Percentiles rank a stretch among this genome's conserved stretches.
Conservation (phyloP, 1,284 basidiomycete genomes). For the Ganoderma lucidum region DNA sequence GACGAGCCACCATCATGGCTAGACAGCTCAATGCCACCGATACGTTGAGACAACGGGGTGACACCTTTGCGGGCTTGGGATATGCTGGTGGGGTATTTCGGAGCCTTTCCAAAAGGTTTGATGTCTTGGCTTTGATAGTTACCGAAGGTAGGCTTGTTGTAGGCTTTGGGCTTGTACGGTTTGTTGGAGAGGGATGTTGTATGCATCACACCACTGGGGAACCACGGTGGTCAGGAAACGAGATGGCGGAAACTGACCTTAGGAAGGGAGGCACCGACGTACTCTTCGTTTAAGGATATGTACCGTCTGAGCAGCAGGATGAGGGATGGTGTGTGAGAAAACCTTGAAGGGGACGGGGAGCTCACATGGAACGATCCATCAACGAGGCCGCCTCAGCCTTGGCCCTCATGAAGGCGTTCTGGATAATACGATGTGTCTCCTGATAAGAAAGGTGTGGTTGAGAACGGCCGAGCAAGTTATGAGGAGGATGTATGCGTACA, state of each 20-base stretch:
- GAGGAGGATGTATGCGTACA: conserved; percentile 16
- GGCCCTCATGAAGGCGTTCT: conserved; percentile 27
- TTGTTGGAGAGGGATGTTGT: conserved; percentile 31
- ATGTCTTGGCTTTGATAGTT: conserved; percentile 13
- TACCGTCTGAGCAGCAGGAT: conserved; percentile 23
- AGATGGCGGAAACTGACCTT: conserved; percentile 30
- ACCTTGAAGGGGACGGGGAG: background rate
- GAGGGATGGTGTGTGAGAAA: background rate
- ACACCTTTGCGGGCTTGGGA: conserved; percentile 27
- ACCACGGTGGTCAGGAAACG: conserved; percentile 11
- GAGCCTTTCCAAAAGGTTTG: conserved; percentile 31
- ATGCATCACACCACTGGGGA: conserved; percentile 29
- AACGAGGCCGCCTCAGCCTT: conserved; percentile 25
- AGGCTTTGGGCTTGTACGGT: conserved; percentile 29
- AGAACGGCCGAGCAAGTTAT: background rate
- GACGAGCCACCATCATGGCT: conserved; percentile 18
- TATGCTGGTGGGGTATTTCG: conserved; percentile 28
- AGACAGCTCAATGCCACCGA: conserved; percentile 15
- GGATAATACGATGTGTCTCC: conserved; percentile 28
- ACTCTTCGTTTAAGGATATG: conserved; percentile 35
- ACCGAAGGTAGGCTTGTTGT: conserved; percentile 20
- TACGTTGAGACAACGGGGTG: conserved; percentile 27
- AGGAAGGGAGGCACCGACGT: conserved; percentile 25
- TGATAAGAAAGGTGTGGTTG: conserved; percentile 10
- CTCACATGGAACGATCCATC: conserved; percentile 30